Conservation (phyloP, 331 rosid species). For the Saraca asoca region DNA sequence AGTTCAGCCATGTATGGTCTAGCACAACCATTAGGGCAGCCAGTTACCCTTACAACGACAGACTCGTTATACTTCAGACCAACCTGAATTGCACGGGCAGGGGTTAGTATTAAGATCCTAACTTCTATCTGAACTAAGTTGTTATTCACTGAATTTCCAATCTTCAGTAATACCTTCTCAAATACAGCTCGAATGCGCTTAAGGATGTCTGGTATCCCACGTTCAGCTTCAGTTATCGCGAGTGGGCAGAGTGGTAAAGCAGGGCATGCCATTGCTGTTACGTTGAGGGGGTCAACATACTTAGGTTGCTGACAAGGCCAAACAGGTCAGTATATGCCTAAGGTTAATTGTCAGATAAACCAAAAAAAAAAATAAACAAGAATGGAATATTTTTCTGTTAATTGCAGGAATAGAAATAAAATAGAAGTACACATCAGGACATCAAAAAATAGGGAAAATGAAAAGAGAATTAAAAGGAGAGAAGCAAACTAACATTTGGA, state of each 20-base stretch:
- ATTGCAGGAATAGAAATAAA: not conserved
- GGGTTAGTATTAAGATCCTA: constrained; percentile 15
- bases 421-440: too few species aligned
- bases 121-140: constrained; percentile 24
- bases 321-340: constrained; percentile 31
- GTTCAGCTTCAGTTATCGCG: constrained; percentile 97
- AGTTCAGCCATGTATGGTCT: constrained; percentile 99
- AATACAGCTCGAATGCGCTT: constrained; percentile 87
- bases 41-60: constrained; percentile 85
- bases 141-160: not conserved
- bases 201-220: constrained; percentile 86
- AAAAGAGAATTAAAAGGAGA: not conserved
- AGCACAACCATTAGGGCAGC: constrained; percentile 97
- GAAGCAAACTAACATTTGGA: constrained; percentile 10
- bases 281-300: constrained; percentile 86
- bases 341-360: not conserved
- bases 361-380: constrained; percentile 5
- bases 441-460: not conserved
- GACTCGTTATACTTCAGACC: constrained; percentile 90
- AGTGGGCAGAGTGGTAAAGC: constrained; percentile 96
- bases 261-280: constrained; percentile 99
- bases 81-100: constrained; percentile 55
- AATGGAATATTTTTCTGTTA: not conserved
- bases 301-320: constrained; percentile 68
- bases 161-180: constrained; percentile 69